Conservation (phyloP, 2,329 filamentous ascomycete genomes). For the Monosporascus sp. region DNA sequence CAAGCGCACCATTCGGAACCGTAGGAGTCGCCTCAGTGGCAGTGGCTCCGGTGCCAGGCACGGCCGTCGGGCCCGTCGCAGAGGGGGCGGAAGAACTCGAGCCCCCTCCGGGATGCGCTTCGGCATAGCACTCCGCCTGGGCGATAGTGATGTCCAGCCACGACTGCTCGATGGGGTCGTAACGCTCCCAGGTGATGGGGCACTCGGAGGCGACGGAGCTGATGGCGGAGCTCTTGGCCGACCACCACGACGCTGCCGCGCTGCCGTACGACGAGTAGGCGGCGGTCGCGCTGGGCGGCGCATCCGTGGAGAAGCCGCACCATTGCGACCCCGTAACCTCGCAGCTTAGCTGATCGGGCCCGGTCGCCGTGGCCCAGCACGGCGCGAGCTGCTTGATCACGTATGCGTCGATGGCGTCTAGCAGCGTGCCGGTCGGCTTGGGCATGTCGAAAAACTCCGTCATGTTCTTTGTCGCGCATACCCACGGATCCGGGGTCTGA, state of each 20-base stretch:
- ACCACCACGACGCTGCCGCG: constrained; percentile 4
- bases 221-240: background rate
- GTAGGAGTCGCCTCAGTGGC: no score
- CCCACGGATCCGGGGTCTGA: background rate
- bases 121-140: background rate
- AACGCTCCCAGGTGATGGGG: background rate
- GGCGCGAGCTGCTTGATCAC: constrained; percentile 1
- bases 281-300: background rate
- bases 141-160: constrained; percentile 4
- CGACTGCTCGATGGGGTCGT: background rate
- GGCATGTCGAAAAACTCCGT: constrained; percentile 4
- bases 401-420: constrained; percentile 1
- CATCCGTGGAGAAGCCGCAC: constrained; percentile 7
- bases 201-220: constrained; percentile 1
- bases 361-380: constrained; percentile 1
- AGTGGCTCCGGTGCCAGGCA: no score
- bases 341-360: background rate
- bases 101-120: background rate
- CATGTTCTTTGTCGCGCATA: constrained; percentile 2
- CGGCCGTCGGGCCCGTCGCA: no score
- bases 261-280: constrained; percentile 4
- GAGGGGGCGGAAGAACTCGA: no score
- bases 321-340: background rate
- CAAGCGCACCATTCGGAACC: no score
- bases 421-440: constrained; percentile 1